Base-by-base conservation (phyloP, 2,329 filamentous ascomycete genomes). In the Fusarium virguliforme region DNA sequence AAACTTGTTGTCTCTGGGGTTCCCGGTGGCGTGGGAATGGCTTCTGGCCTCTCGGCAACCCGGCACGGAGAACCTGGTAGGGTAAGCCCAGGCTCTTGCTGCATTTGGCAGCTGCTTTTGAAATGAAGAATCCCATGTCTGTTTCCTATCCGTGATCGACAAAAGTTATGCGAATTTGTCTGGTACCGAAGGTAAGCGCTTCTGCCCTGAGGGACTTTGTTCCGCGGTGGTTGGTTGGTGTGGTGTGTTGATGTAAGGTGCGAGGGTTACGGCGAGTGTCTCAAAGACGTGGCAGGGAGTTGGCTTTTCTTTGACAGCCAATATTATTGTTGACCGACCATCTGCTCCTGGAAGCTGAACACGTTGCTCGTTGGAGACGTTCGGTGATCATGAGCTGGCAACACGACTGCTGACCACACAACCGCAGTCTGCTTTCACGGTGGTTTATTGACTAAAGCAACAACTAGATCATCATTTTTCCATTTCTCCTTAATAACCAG, bases 11-110 rank as follows among this genome's bases (percentile, higher is more conserved):
- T 37, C 28, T 37, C 51, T 37, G 51, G 51, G 51, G 51, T 38
- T 22, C 22, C 32, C 51, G 32, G 30, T 37, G 51, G 51, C 34
- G 51, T 54, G 18, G 37, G 18, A 37, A 54, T 35, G 24, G 51
- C 32, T 35, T 54, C 51, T 54, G 15, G 18, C 24, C 38, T 54
- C 24, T 54, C 51, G 51, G 51, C 32, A 54, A 54, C 34, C 5
- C 51, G 51, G 51, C 32, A 35, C 34, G 22, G 51, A 37, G 51
- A 37, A 54, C 32, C 51, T 26, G 24, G 51, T 35, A 35, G 22
- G 35, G 43, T 50, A 50, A 50, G 43, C 43, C 3, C 9, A 50
- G 15, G 26, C 43, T 50, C 43, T 50, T 50, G 43, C 43, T 50
- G 26, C 15, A 50, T 50, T 50, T 30, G 43, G 43, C 30, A 50